phyloP scores from a whole-genome alignment of 176 grass and related monocot genomes.

The Phyllostachys edulis region DNA sequence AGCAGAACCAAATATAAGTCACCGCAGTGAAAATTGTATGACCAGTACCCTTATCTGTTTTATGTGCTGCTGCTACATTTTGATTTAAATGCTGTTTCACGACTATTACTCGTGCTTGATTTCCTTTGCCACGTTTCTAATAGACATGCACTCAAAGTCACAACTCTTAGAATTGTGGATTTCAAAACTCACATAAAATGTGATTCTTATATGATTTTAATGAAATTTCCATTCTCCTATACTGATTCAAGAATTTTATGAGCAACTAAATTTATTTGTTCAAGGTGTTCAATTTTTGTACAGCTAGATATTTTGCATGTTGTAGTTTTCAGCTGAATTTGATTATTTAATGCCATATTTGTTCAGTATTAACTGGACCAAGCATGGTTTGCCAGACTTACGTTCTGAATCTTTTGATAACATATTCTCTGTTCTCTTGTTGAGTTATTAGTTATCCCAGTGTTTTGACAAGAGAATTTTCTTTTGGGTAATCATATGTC shows the following conservation, averaged over 20 bases:
- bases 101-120: slow-evolving; percentile 18
- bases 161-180: not conserved
- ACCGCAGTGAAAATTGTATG: slow-evolving; percentile 78
- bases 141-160: not conserved
- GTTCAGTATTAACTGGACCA: not conserved
- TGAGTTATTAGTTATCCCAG: not conserved
- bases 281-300: slow-evolving; percentile 2
- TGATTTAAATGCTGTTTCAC: slow-evolving; percentile 17
- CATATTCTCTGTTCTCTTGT: not conserved
- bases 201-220: not conserved
- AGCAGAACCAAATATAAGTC: slow-evolving; percentile 54
- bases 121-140: slow-evolving; percentile 10
- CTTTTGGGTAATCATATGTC: not conserved
- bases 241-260: slow-evolving; percentile 4
- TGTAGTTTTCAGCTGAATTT: not conserved
- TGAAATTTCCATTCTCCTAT: not conserved
- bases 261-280: not conserved
- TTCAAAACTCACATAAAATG: not conserved
- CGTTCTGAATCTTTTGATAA: slow-evolving; percentile 7
- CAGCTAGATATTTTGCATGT: not conserved
- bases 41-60: slow-evolving; percentile 15
- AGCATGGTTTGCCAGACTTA: not conserved
- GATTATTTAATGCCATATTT: not conserved
- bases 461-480: not conserved
- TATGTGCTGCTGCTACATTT: not conserved